A percentile compares a stretch with the other conserved stretches of the same genome.
Evolutionary conservation across 2,329 filamentous ascomycete species (phyloP).

Genomic region (Aspergillus fumigatus): DNA sequence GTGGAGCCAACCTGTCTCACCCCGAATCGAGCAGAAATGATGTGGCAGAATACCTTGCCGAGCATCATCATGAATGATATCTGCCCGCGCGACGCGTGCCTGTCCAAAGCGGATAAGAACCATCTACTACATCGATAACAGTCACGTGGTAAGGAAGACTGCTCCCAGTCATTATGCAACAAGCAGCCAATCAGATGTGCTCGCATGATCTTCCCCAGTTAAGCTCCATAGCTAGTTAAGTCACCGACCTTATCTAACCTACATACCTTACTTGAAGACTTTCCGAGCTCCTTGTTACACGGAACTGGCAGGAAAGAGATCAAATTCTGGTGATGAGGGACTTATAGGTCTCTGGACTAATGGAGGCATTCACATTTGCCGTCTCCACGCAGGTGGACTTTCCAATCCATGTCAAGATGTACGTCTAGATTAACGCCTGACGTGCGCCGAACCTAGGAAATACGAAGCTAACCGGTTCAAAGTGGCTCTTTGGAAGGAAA

Average conservation of each 20-base stretch:
- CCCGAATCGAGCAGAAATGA: neutral
- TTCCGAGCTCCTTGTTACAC: neutral
- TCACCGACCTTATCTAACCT: neutral
- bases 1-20: neutral
- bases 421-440: constrained; percentile 26
- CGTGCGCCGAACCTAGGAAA: neutral
- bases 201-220: constrained; percentile 3
- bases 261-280: neutral
- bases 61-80: neutral
- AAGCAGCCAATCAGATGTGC: constrained; percentile 8
- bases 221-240: neutral
- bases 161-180: constrained; percentile 10
- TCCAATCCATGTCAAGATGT: constrained; percentile 62
- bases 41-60: no score
- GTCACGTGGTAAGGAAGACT: constrained; percentile 8
- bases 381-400: constrained; percentile 79
- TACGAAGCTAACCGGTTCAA: constrained; percentile 4
- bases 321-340: neutral
- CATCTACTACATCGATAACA: neutral
- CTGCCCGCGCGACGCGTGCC: neutral
- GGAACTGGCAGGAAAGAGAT: neutral
- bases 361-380: constrained; percentile 96
- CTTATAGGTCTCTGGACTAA: constrained; percentile 35
- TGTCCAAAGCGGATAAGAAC: neutral
- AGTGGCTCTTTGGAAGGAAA: constrained; percentile 74